Percentiles rank a stretch among this genome's conserved stretches.
phyloP scores from a whole-genome alignment of 371 early-diverging fungal genomes.

The Conidiobolus incongruus region DNA sequence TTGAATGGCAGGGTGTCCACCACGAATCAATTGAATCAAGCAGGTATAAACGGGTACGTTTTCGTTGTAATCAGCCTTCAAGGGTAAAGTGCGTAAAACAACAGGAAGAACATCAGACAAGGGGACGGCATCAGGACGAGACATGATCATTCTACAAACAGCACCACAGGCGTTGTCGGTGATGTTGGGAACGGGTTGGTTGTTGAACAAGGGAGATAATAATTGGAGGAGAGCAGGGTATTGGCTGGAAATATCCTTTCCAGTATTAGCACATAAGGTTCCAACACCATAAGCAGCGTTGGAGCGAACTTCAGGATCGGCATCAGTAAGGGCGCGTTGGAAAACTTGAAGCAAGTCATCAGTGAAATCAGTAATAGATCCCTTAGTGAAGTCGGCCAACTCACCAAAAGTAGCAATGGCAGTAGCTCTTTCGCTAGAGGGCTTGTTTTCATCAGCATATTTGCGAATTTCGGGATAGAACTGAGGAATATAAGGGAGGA shows the following conservation, averaged over 20 bases:
- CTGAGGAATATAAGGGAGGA: constrained; percentile 39
- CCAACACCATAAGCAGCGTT: constrained; percentile 75
- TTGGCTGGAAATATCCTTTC: constrained; percentile 39
- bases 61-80: constrained; percentile 60
- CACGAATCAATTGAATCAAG: constrained; percentile 33
- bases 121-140: constrained; percentile 41
- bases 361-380: constrained; percentile 50
- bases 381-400: constrained; percentile 44
- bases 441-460: constrained; percentile 34
- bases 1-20: constrained; percentile 17
- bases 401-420: constrained; percentile 75
- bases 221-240: constrained; percentile 42
- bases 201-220: constrained; percentile 46
- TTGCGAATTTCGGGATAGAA: constrained; percentile 62
- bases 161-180: constrained; percentile 82
- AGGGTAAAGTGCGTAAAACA: constrained; percentile 38
- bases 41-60: constrained; percentile 55
- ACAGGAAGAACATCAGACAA: constrained; percentile 40
- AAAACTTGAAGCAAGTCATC: constrained; percentile 36
- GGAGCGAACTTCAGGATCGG: constrained; percentile 58
- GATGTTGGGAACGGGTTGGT: constrained; percentile 31
- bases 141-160: constrained; percentile 53
- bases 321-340: constrained; percentile 41
- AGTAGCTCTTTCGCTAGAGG: constrained; percentile 65
- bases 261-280: constrained; percentile 36